Percentiles rank a stretch among this genome's conserved stretches.
These are phyloP conservation scores for Pichia cabralensis DNA, from an alignment of 805 yeast species.

Conservation along the genomic window DNA sequence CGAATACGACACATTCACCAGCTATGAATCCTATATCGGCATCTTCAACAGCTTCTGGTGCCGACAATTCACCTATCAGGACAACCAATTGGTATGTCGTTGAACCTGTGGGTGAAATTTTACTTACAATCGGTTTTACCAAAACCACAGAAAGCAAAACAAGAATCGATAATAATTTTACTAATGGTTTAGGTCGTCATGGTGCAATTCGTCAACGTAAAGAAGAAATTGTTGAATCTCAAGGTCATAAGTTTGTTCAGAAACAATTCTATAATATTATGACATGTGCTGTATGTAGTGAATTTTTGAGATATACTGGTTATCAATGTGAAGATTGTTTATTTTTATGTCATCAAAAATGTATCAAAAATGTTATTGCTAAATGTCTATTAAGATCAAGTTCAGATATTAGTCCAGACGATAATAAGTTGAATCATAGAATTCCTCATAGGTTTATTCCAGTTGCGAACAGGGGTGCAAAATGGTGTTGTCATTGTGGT, in stretches of 20 bases:
- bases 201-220: constrained; percentile 96
- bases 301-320: constrained; percentile 80
- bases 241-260: constrained; percentile 95
- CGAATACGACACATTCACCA: constrained; percentile 7
- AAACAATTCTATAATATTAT: constrained; percentile 91
- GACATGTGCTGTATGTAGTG: constrained; percentile 97
- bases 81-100: constrained; percentile 79
- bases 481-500: constrained; percentile 99
- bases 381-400: constrained; percentile 75
- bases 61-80: constrained; percentile 11
- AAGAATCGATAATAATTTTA: constrained; percentile 33
- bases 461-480: constrained; percentile 86
- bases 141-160: constrained; percentile 41
- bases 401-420: constrained; percentile 59
- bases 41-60: constrained; percentile 8
- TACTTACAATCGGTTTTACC: constrained; percentile 68
- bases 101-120: constrained; percentile 90
- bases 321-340: constrained; percentile 80
- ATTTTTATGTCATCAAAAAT: constrained; percentile 70
- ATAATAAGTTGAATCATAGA: constrained; percentile 81
- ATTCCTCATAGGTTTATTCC: constrained; percentile 96
- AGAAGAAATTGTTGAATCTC: constrained; percentile 84
- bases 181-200: constrained; percentile 80
- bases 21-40: constrained; percentile 3
- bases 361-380: constrained; percentile 71